These are phyloP conservation scores for Acer campestre DNA, from an alignment of 345 rosid species.

Conservation along the genomic window DNA sequence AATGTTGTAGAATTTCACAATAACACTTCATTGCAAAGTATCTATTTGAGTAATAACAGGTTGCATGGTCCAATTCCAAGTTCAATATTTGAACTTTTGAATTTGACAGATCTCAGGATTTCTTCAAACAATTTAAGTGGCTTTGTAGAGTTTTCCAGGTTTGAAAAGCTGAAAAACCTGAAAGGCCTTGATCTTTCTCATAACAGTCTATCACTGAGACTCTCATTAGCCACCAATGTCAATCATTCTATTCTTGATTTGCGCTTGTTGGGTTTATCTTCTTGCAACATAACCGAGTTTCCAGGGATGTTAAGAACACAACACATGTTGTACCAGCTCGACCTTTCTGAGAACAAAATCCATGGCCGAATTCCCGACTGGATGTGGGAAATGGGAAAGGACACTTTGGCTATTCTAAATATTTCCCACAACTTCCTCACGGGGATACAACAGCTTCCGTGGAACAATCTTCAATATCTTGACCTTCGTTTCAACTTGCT, in stretches of 20 bases:
- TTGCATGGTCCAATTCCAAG: constrained; percentile 25
- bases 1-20: constrained; percentile 13
- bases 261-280: neutral
- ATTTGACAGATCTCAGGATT: neutral
- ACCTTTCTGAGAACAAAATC: constrained; percentile 20
- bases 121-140: constrained; percentile 29
- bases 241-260: constrained; percentile 12
- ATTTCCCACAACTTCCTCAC: constrained; percentile 28
- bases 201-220: neutral
- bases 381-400: neutral
- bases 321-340: neutral
- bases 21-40: neutral
- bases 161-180: constrained; percentile 27
- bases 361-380: constrained; percentile 18
- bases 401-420: neutral
- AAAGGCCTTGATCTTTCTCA: constrained; percentile 7
- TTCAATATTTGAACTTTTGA: constrained; percentile 2
- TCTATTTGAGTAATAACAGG: constrained; percentile 13
- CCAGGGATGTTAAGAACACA: constrained; percentile 14
- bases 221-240: neutral
- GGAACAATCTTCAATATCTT: neutral
- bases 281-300: constrained; percentile 15
- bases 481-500: constrained; percentile 24
- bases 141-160: constrained; percentile 12
- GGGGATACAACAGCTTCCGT: neutral